These are phyloP conservation scores for Neonectria hederae DNA, from an alignment of 2,329 filamentous ascomycete genomes.

Conservation along the genomic window DNA sequence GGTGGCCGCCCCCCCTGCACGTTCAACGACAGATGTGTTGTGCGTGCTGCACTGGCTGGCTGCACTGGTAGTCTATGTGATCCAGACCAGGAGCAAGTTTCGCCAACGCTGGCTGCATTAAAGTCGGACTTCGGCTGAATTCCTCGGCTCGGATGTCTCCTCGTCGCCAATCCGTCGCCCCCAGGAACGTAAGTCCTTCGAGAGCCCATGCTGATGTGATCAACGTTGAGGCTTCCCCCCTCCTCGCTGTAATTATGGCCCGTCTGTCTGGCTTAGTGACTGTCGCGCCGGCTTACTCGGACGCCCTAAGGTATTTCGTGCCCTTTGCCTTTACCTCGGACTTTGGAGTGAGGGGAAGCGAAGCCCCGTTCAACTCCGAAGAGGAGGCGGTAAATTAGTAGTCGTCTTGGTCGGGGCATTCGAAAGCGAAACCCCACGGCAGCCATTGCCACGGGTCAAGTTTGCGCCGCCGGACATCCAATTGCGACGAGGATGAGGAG, in stretches of 20 bases:
- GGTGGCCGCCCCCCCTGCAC: constrained; percentile 16
- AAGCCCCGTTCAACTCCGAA: constrained; percentile 16
- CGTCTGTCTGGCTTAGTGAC: background rate
- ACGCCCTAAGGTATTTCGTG: constrained; percentile 6
- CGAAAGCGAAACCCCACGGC: background rate
- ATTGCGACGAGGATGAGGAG: constrained; percentile 14
- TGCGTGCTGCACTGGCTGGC: background rate
- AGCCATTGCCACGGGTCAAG: constrained; percentile 5
- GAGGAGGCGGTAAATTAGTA: background rate
- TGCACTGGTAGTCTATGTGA: background rate
- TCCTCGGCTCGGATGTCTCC: constrained; percentile 27
- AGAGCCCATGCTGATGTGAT: constrained; percentile 37
- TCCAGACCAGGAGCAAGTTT: constrained; percentile 13
- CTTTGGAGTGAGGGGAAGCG: background rate
- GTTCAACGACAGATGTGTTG: constrained; percentile 4
- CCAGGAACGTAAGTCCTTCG: constrained; percentile 7
- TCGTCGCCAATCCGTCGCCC: constrained; percentile 11
- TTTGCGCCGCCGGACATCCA: constrained; percentile 11
- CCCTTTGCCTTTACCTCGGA: background rate
- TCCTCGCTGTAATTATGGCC: background rate
- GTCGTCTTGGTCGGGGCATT: background rate
- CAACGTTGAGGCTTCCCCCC: constrained; percentile 2
- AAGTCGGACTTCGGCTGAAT: constrained; percentile 20
- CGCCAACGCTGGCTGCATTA: constrained; percentile 19
- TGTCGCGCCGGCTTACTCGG: constrained; percentile 15